Percentiles rank a stretch among this genome's conserved stretches.
These are phyloP conservation scores for Starmerella powellii DNA, from an alignment of 805 yeast genomes.

Conservation along the genomic window DNA sequence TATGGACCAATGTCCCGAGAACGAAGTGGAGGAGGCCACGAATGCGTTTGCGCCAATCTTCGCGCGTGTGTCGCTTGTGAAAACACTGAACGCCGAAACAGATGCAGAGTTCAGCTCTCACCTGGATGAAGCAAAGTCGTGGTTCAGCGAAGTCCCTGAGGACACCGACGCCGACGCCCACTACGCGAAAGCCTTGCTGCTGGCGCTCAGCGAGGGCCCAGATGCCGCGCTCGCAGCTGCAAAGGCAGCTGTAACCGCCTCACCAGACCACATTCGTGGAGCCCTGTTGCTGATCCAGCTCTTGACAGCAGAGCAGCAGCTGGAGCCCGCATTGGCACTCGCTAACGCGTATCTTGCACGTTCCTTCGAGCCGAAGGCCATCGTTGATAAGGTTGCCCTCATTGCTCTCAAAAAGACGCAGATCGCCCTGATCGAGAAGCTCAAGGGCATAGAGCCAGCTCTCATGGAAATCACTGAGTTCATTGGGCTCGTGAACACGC, in stretches of 20 bases:
- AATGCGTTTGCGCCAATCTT: constrained; percentile 5
- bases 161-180: constrained; percentile 3
- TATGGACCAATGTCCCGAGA: constrained; percentile 1
- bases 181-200: constrained; percentile 21
- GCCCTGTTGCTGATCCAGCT: constrained; percentile 59
- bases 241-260: constrained; percentile 22
- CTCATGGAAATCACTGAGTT: constrained; percentile 56
- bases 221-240: constrained; percentile 23
- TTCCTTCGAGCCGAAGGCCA: constrained; percentile 24
- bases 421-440: constrained; percentile 52
- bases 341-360: constrained; percentile 41
- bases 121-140: too few species aligned
- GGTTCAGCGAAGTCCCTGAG: too few species aligned
- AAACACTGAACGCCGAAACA: constrained; percentile 1
- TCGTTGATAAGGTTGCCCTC: constrained; percentile 38
- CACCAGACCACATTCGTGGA: constrained; percentile 46
- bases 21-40: neutral
- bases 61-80: constrained; percentile 12
- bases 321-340: constrained; percentile 44
- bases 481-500: constrained; percentile 43
- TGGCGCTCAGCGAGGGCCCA: constrained; percentile 22
- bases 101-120: neutral
- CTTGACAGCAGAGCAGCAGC: constrained; percentile 50
- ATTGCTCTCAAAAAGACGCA: constrained; percentile 62
- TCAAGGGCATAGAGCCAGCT: constrained; percentile 46